Evolutionary conservation across 257 asterid genomes (phyloP).

Genomic region (Fraxinus excelsior): DNA sequence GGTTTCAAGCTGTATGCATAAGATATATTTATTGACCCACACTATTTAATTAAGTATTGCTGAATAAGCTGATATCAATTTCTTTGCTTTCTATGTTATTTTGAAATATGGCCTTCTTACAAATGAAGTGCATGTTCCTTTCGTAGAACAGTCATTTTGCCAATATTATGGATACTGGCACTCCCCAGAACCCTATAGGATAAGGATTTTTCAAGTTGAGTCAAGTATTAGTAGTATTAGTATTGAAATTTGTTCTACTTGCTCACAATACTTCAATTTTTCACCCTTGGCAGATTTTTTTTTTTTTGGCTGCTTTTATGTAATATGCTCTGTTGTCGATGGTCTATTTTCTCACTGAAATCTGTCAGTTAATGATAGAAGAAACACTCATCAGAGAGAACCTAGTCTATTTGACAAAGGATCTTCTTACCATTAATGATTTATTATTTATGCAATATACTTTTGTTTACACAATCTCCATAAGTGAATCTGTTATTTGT

Average conservation of each 20-base stretch:
- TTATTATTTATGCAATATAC: neutral
- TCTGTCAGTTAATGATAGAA: slow-evolving; percentile 1
- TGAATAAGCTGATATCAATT: neutral
- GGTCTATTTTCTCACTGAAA: neutral
- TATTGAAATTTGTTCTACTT: slow-evolving; percentile 1
- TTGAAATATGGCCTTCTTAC: neutral
- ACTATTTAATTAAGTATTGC: neutral
- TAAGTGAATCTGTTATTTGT: slow-evolving; percentile 29
- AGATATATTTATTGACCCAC: neutral
- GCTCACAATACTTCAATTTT: neutral
- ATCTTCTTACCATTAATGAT: neutral
- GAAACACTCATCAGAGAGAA: slow-evolving; percentile 7
- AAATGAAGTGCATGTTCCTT: neutral
- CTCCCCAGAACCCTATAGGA: neutral
- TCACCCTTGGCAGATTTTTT: neutral
- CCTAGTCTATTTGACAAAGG: slow-evolving; percentile 4
- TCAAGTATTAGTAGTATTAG: neutral
- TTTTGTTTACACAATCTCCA: slow-evolving; percentile 7
- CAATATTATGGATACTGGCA: neutral
- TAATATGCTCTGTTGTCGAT: neutral
- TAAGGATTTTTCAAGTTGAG: neutral
- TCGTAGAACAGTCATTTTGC: neutral
- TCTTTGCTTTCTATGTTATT: neutral
- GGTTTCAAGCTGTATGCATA: neutral
- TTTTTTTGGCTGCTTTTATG: neutral